Evolutionary conservation across 2,329 filamentous ascomycete genomes (phyloP).

Genomic region (Calonectria pseudoturangicola): DNA sequence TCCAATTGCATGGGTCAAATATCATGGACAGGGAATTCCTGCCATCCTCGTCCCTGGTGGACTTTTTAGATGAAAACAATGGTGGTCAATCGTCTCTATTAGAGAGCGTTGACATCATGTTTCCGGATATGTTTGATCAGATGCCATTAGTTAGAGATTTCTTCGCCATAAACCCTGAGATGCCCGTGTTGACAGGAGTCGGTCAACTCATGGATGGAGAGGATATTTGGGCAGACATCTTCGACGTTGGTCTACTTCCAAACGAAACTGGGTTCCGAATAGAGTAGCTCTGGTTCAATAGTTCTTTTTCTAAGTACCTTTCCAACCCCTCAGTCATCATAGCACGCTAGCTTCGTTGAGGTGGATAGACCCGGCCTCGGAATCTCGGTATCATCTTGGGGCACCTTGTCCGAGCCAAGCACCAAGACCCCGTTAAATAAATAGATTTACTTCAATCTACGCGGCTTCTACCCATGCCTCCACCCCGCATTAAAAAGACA

Average conservation of each 20-base stretch:
- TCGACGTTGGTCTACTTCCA: not conserved
- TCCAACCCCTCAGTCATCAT: not conserved
- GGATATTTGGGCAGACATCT: conserved; percentile 19
- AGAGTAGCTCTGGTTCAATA: not conserved
- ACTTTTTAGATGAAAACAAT: conserved; percentile 6
- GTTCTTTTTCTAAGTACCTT: not conserved
- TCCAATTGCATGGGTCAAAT: not conserved
- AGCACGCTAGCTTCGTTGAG: not conserved
- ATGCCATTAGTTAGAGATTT: conserved; percentile 32
- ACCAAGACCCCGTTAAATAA: conserved; percentile 12
- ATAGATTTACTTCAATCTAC: conserved; percentile 3
- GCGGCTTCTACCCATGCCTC: not conserved
- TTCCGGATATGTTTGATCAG: conserved; percentile 27
- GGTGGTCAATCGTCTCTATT: not conserved
- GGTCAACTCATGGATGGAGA: conserved; percentile 17
- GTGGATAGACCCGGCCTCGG: conserved; percentile 6
- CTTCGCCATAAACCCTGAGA: conserved; percentile 23
- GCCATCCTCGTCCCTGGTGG: not conserved
- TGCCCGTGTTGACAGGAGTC: conserved; percentile 3
- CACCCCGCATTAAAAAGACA: conserved; percentile 12
- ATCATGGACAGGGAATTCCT: not conserved
- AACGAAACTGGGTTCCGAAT: not conserved
- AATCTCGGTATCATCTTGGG: conserved; percentile 11
- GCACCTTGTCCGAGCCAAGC: not conserved
- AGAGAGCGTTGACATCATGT: not conserved